Base-by-base conservation (phyloP, 805 yeast species). In the Komagataella pseudopastoris region DNA sequence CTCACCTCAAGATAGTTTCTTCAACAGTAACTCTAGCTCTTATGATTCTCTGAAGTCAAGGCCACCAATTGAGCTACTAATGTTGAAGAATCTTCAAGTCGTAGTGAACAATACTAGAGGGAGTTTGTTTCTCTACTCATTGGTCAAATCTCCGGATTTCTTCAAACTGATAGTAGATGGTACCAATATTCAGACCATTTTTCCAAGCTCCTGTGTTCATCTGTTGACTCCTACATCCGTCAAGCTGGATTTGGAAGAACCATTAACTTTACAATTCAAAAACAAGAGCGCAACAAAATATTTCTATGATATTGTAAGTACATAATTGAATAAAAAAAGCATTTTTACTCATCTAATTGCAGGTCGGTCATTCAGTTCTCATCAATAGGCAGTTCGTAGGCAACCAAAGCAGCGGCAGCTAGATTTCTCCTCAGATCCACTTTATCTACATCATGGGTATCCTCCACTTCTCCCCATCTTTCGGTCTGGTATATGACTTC, bases 381-480 rank as follows among this genome's bases (percentile, higher is more conserved):
- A 30, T 30, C n/a, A 30, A 10, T 8, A 4, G 39, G 39, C 14
- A 30, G 14, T 14, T 54, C 50, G 51, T 56, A 74, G 6, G 81
- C 76, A 17, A 80, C 62, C 45, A 85, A 64, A 3, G 90, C 85
- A 24, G 96, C 90, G 56, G 88, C 77, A 43, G 91, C 81, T 48
- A 93, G 75, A 60, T 82, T 81, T 66, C 97, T 81, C 60, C 88
- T 74, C 59, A 95, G 75, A 59, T 93, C 97, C 45, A 83, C 95
- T 65, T 85, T 83, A 60, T 88, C 95, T n/a, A 93, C 97, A 64
- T 93, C 99, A 63, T 93, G 99, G 2, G 98, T 88, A 62, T 93
- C 99, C 68, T 93, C 98, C 22, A 91, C 98, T 66, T 91, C 97
- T 36, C 99, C 99, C 99, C 99, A 93, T 61, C 82, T 77, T 20